Conservation (phyloP, 2,329 filamentous ascomycete genomes). For the Penicillium polonicum region DNA sequence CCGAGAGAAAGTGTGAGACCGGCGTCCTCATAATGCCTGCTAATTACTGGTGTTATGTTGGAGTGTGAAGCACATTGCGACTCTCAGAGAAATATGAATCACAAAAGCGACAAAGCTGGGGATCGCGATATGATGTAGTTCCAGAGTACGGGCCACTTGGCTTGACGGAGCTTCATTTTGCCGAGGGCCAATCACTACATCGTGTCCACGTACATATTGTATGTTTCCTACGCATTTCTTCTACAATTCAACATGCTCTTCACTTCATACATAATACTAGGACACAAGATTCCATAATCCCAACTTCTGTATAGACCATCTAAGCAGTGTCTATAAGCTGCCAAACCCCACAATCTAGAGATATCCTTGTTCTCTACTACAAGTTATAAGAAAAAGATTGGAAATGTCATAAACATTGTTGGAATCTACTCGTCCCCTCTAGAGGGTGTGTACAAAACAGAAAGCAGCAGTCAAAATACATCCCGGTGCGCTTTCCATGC, state of each 20-base stretch:
- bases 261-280: not conserved
- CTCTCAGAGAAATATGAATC: slow-evolving; percentile 10
- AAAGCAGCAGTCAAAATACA: slow-evolving; percentile 28
- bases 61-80: slow-evolving; percentile 38
- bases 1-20: slow-evolving; percentile 35
- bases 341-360: not conserved
- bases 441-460: slow-evolving; percentile 34
- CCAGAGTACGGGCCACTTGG: slow-evolving; percentile 38
- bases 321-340: not conserved
- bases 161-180: slow-evolving; percentile 39
- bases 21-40: slow-evolving; percentile 38
- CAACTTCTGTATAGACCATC: not conserved
- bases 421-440: slow-evolving; percentile 21
- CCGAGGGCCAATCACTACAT: slow-evolving; percentile 27
- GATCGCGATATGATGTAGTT: slow-evolving; percentile 22
- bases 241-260: not conserved
- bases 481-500: slow-evolving; percentile 32
- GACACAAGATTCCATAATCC: not conserved
- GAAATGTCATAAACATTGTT: slow-evolving; percentile 22
- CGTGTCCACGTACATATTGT: not conserved
- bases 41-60: slow-evolving; percentile 17
- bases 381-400: not conserved
- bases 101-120: slow-evolving; percentile 4
- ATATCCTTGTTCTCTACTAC: not conserved
- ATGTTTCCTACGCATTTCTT: not conserved